phyloP scores from a whole-genome alignment of 1,284 basidiomycete species.

The Pterulicium gracile region DNA sequence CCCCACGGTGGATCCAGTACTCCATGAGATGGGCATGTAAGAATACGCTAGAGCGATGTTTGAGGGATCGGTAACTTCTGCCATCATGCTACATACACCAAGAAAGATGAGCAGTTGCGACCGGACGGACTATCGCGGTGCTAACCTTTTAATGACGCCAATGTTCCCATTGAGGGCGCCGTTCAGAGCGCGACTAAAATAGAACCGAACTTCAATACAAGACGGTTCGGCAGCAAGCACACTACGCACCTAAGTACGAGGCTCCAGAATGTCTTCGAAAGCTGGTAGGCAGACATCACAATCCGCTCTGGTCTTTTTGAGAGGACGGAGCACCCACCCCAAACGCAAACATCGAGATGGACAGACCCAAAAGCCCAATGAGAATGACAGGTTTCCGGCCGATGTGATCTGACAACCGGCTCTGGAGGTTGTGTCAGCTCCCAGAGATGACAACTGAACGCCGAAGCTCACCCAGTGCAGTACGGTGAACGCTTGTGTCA shows the following conservation, averaged over 20 bases:
- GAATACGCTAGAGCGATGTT: constrained; percentile 48
- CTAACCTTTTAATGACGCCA: constrained; percentile 55
- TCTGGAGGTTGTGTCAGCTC: constrained; percentile 13
- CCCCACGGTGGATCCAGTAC: constrained; percentile 16
- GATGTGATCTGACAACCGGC: constrained; percentile 56
- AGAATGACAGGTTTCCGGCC: constrained; percentile 67
- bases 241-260: constrained; percentile 50
- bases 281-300: too few species aligned
- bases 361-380: constrained; percentile 51
- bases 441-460: too few species aligned
- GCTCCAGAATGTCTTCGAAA: constrained; percentile 57
- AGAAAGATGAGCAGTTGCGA: too few species aligned
- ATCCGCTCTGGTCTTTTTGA: too few species aligned
- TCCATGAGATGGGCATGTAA: constrained; percentile 16
- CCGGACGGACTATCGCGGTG: too few species aligned
- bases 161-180: constrained; percentile 55
- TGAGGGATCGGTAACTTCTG: constrained; percentile 62
- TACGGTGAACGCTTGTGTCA: constrained; percentile 57
- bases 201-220: too few species aligned
- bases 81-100: constrained; percentile 45
- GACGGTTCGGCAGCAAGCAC: too few species aligned
- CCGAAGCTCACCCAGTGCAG: constrained; percentile 50
- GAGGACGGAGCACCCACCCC: too few species aligned
- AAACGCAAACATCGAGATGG: constrained; percentile 60
- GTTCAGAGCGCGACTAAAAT: constrained; percentile 34